Base-by-base conservation (phyloP, 176 grass and related monocot species). In the Aegilops longissima region DNA sequence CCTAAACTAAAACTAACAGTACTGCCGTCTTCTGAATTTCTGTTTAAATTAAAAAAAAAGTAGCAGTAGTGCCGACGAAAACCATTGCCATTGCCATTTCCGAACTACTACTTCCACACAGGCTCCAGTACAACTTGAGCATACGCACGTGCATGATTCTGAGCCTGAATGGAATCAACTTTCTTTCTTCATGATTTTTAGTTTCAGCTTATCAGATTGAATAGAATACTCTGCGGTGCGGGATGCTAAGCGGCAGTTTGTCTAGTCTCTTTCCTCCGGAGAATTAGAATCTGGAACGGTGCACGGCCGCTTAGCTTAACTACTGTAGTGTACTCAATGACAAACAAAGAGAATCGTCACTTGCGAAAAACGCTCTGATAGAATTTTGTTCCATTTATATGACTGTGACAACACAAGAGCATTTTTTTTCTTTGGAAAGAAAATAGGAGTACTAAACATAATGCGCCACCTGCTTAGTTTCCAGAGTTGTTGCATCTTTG, bases 111-210 rank as follows among this genome's bases (percentile, higher is more conserved):
- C 4, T 38, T 17, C 49, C 5, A 14, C 38, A 14, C 18, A 18
- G 16, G 14, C 14, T 11, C 5, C 21, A 8, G 6, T 16, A 3
- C 39, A 4, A 63, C 62, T n/a, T 24, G 30, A 21, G 1, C 47
- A 4, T 81, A 24, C 49, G 61, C 11, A 54, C n/a, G 52, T 45
- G 35, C 83, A 13, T 17, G 18, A 72, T 52, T 8, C 16, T 9
- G 78, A 51, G 47, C 1, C 13, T 51, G 47, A 51, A 51, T 86
- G 84, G 49, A 70, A 24, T 65, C 79, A 87, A 73, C 66, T 87
- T 66, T 49, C 49, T 47, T 84, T 56, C 12, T 3, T 7, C 1
- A 4, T 56, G 9, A 23, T 72, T 71, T 65, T 76, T 79, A 65
- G 58, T 83, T 23, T 3, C 12, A 2, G 4, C 4, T 13, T 79